phyloP scores from a whole-genome alignment of 164 flowering plant species.

The Buxus sempervirens region DNA sequence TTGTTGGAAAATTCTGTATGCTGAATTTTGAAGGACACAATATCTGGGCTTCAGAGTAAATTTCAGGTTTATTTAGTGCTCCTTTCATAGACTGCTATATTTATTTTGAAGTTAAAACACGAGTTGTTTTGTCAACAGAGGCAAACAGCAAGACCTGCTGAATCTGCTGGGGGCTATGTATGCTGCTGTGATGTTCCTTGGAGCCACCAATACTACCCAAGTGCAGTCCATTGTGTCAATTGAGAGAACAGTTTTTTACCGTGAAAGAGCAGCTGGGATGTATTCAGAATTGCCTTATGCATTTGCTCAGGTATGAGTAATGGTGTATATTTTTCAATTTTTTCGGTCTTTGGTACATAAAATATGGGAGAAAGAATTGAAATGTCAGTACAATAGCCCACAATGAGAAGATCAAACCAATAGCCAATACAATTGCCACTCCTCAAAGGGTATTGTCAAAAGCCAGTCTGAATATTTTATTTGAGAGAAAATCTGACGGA shows the following conservation, averaged over 20 bases:
- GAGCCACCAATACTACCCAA: conserved; percentile 46
- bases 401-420: background rate
- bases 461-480: background rate
- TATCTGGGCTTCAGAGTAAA: background rate
- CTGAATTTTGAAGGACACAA: background rate
- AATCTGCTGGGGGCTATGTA: conserved; percentile 72
- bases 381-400: background rate
- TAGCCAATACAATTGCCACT: background rate
- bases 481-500: background rate
- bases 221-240: conserved; percentile 51
- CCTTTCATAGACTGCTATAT: background rate
- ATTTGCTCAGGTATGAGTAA: conserved; percentile 52
- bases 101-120: background rate
- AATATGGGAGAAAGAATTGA: background rate
- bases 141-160: conserved; percentile 50
- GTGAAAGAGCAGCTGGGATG: conserved; percentile 88
- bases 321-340: background rate
- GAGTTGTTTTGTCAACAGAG: conserved; percentile 28
- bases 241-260: conserved; percentile 77
- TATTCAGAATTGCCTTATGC: conserved; percentile 75
- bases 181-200: conserved; percentile 66
- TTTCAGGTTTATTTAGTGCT: background rate
- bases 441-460: background rate
- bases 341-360: background rate
- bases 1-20: background rate